phyloP scores from a whole-genome alignment of 805 yeast genomes.

The Ogataea populi-albae region DNA sequence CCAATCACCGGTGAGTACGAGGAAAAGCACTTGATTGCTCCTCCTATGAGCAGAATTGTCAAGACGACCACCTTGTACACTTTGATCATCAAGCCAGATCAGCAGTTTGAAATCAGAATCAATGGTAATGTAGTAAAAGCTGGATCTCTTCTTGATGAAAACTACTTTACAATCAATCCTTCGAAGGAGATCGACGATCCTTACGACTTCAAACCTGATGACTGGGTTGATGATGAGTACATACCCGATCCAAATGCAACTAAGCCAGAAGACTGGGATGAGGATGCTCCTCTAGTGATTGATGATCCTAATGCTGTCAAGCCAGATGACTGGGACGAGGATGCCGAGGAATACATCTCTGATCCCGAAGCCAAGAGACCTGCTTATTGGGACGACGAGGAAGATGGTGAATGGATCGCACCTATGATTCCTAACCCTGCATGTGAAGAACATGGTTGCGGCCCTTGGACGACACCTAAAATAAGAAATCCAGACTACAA shows the following conservation, averaged over 20 bases:
- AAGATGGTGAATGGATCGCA: slow-evolving; percentile 82
- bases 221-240: slow-evolving; percentile 72
- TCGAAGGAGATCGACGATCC: slow-evolving; percentile 60
- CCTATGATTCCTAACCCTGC: slow-evolving; percentile 71
- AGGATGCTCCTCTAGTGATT: slow-evolving; percentile 58
- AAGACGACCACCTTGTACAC: slow-evolving; percentile 71
- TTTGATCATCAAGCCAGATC: slow-evolving; percentile 60
- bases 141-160: slow-evolving; percentile 61
- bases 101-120: slow-evolving; percentile 74
- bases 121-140: slow-evolving; percentile 72
- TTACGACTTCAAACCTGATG: slow-evolving; percentile 62
- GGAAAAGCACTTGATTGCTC: slow-evolving; percentile 64
- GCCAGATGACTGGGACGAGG: slow-evolving; percentile 82
- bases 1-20: slow-evolving; percentile 54
- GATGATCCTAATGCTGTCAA: slow-evolving; percentile 63
- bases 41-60: slow-evolving; percentile 63
- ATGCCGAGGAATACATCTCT: slow-evolving; percentile 50
- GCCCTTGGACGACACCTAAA: slow-evolving; percentile 69
- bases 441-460: slow-evolving; percentile 74
- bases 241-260: slow-evolving; percentile 67
- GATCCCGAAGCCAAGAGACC: slow-evolving; percentile 72
- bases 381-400: slow-evolving; percentile 83
- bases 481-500: slow-evolving; percentile 66
- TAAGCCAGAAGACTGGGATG: slow-evolving; percentile 89
- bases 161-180: slow-evolving; percentile 57